Evolutionary conservation across 2,329 filamentous ascomycete genomes (phyloP).

Genomic region (Coleophoma crateriformis): DNA sequence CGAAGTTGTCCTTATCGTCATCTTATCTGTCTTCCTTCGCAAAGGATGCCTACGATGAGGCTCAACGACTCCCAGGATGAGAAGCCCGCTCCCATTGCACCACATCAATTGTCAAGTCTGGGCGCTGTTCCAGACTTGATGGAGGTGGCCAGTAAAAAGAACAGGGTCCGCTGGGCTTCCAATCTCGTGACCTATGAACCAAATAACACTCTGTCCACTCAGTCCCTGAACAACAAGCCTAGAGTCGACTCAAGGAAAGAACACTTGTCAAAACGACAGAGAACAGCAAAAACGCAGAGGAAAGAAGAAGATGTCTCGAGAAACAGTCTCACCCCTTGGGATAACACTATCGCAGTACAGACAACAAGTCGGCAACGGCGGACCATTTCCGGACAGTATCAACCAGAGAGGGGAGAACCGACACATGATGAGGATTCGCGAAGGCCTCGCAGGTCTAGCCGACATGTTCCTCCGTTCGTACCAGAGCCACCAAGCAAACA

Average conservation of each 20-base stretch:
- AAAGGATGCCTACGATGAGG: neutral
- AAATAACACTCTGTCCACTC: too few relatives aligned
- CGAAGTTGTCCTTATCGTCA: neutral
- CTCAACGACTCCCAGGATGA: conserved; percentile 1
- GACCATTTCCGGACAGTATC: neutral
- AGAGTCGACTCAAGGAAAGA: neutral
- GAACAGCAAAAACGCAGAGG: neutral
- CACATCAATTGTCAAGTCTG: neutral
- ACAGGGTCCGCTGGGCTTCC: conserved; percentile 14
- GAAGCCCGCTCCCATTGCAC: conserved; percentile 1
- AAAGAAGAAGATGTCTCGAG: neutral
- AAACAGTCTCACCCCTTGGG: neutral
- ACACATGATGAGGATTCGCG: too few relatives aligned
- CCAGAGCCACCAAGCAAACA: too few relatives aligned
- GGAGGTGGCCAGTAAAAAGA: neutral
- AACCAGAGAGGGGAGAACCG: too few relatives aligned
- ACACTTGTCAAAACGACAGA: neutral
- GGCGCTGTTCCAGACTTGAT: neutral
- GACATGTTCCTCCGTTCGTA: too few relatives aligned
- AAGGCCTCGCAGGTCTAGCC: too few relatives aligned
- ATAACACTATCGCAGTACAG: neutral
- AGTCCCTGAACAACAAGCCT: too few relatives aligned
- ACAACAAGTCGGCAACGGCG: neutral
- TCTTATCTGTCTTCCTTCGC: neutral
- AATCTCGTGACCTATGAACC: conserved; percentile 10